These are phyloP conservation scores for Spinacia oleracea DNA, from an alignment of 179 eudicot genomes.

Conservation along the genomic window DNA sequence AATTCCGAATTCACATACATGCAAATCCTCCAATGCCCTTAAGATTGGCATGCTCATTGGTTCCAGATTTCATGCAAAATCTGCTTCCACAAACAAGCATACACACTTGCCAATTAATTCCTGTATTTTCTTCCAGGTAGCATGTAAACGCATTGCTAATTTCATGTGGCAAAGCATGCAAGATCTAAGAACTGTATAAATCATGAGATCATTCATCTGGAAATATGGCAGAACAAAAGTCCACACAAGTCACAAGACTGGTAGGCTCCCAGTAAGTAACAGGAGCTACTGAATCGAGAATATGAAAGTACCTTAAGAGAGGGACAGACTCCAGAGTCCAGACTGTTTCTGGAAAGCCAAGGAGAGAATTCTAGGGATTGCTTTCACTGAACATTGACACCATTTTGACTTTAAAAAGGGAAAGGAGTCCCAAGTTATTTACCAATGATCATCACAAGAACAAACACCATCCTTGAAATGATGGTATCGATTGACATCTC, in stretches of 20 bases:
- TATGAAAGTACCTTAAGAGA: not conserved
- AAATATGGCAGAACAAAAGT: constrained; percentile 8
- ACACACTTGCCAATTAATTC: not conserved
- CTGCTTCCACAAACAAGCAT: not conserved
- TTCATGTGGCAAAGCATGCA: constrained; percentile 53
- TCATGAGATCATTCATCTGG: not conserved
- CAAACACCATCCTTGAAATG: constrained; percentile 46
- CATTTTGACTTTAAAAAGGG: not conserved
- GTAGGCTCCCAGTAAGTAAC: constrained; percentile 36
- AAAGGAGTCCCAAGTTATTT: constrained; percentile 1
- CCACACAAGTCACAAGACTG: constrained; percentile 11
- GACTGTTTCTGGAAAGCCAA: not conserved
- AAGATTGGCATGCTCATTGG: not conserved
- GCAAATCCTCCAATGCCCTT: not conserved
- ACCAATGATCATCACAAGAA: constrained; percentile 51
- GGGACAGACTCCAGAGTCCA: not conserved
- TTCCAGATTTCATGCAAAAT: not conserved
- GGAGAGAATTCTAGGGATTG: not conserved
- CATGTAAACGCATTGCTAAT: constrained; percentile 61
- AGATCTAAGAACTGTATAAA: constrained; percentile 51
- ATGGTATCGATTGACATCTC: constrained; percentile 56
- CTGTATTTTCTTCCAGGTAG: constrained; percentile 45
- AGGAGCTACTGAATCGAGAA: constrained; percentile 41
- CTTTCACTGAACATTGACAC: not conserved
- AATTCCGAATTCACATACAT: not conserved